Evolutionary conservation across 2,329 filamentous ascomycete genomes (phyloP).

Genomic region (Alternaria infectoria): DNA sequence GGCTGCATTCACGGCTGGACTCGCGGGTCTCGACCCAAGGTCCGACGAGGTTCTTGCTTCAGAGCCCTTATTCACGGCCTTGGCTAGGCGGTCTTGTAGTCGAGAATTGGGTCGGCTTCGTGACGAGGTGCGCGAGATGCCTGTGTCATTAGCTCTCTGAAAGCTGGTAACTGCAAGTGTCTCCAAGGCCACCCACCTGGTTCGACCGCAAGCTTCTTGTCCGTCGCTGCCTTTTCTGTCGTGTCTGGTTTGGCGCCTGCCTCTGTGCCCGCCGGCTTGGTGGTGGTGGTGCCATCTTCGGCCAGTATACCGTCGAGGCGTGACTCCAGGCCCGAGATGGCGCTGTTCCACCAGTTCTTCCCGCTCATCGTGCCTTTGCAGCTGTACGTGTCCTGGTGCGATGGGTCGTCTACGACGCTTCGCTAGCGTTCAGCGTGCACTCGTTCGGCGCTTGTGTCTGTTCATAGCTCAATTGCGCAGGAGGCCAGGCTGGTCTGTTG

Average conservation of each 20-base stretch:
- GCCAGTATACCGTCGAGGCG: slow-evolving; percentile 89
- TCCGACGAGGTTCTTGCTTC: slow-evolving; percentile 58
- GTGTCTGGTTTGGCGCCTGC: slow-evolving; percentile 42
- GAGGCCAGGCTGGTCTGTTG: slow-evolving; percentile 35
- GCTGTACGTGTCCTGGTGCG: background rate
- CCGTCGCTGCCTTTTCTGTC: slow-evolving; percentile 32
- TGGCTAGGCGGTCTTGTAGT: slow-evolving; percentile 86
- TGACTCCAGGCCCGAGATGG: slow-evolving; percentile 92
- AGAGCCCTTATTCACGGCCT: slow-evolving; percentile 77
- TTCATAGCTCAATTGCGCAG: slow-evolving; percentile 40
- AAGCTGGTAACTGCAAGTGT: background rate
- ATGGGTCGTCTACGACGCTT: slow-evolving; percentile 9
- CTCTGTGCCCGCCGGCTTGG: slow-evolving; percentile 50
- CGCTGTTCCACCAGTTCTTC: slow-evolving; percentile 63
- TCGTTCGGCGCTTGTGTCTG: slow-evolving; percentile 34
- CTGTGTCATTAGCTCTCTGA: slow-evolving; percentile 43
- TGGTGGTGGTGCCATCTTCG: slow-evolving; percentile 69
- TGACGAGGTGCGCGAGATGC: slow-evolving; percentile 68
- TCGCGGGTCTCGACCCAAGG: slow-evolving; percentile 60
- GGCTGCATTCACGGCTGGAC: slow-evolving; percentile 45
- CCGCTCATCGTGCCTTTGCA: slow-evolving; percentile 33
- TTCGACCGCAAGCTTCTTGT: slow-evolving; percentile 42
- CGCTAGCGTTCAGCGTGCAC: slow-evolving; percentile 37
- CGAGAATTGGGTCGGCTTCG: slow-evolving; percentile 76
- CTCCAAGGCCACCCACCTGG: slow-evolving; percentile 34